Conservation (phyloP, 1,284 basidiomycete species). For the Leccinum griseonigrum region DNA sequence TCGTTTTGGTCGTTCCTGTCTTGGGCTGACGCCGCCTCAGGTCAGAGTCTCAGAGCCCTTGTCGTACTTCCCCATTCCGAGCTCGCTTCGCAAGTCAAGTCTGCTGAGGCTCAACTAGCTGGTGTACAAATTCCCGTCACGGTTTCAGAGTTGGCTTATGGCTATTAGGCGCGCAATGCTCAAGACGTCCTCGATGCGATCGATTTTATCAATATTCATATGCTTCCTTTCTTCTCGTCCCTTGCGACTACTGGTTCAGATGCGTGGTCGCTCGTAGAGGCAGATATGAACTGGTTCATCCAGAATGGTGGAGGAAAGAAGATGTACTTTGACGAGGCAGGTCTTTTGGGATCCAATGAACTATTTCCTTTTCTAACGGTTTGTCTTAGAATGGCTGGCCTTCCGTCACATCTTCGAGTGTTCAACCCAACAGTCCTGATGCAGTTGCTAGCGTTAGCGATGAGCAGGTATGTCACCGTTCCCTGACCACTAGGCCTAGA, state of each 20-base stretch:
- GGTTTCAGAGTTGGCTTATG: constrained; percentile 50
- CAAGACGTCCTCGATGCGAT: constrained; percentile 59
- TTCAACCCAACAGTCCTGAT: constrained; percentile 51
- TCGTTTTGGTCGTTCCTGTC: background rate
- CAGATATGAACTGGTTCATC: constrained; percentile 64
- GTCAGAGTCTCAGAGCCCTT: constrained; percentile 68
- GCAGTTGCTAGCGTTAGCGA: constrained; percentile 58
- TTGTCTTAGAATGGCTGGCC: constrained; percentile 68
- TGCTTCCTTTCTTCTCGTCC: constrained; percentile 69
- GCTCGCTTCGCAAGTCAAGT: constrained; percentile 56
- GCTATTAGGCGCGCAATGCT: constrained; percentile 50
- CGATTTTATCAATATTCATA: constrained; percentile 68
- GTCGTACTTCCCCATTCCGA: constrained; percentile 51
- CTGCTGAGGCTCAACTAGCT: constrained; percentile 50
- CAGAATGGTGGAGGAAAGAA: constrained; percentile 62
- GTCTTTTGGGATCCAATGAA: constrained; percentile 4
- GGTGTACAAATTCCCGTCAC: constrained; percentile 64
- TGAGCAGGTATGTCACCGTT: constrained; percentile 44
- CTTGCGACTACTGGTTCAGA: constrained; percentile 38
- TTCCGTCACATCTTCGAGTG: constrained; percentile 53
- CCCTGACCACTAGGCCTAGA: background rate
- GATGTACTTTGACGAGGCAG: constrained; percentile 66
- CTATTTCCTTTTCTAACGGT: background rate
- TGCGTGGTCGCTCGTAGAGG: constrained; percentile 60
- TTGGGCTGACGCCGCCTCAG: constrained; percentile 28